Evolutionary conservation across 148 eudicot genomes (phyloP), one percentile per base, ranked within the genome.

Genomic region (Euryodendron excelsum): DNA sequence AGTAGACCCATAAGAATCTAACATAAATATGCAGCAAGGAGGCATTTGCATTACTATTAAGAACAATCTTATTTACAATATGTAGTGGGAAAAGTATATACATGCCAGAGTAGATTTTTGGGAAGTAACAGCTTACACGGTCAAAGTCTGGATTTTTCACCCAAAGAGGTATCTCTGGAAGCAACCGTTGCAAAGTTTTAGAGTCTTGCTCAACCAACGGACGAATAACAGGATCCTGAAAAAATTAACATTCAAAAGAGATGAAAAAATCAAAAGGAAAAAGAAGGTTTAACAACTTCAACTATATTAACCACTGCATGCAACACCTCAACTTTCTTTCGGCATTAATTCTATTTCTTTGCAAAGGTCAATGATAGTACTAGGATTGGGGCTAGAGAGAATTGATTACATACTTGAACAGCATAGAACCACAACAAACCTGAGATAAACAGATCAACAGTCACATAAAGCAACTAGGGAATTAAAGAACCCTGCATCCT

Each of bases 121-220:
- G 53, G n/a, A n/a, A 70, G 47, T 33, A 71, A 61, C 53, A 72
- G 44, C 76, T 53, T 72, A 72, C 76, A 75, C 98, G 94, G 66
- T 95, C 97, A 79, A 84, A 87, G 81, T 95, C 98, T 18, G 97
- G 98, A 81, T 86, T 93, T 86, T 95, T 95, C 74, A 95, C 94
- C 98, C 98, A 95, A 73, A 89, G 72, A 33, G 98, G 98, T 84
- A 95, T 90, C 78, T 95, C 97, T 23, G 96, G 90, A 71, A 95
- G 92, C 84, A 93, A 55, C 65, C 77, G 81, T 74, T 77, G 84
- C 74, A 95, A 78, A 27, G 75, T 72, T 72, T 82, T 72, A 1
- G 93, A 44, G 76, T 95, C 98, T 69, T 88, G 91, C 80, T 93
- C 96, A 64, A 52, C 82, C 87, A 95, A 78, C 9, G 98, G 90